Evolutionary conservation across 768 basidiomycete genomes (phyloP).

Genomic region (Russula brevipes): DNA sequence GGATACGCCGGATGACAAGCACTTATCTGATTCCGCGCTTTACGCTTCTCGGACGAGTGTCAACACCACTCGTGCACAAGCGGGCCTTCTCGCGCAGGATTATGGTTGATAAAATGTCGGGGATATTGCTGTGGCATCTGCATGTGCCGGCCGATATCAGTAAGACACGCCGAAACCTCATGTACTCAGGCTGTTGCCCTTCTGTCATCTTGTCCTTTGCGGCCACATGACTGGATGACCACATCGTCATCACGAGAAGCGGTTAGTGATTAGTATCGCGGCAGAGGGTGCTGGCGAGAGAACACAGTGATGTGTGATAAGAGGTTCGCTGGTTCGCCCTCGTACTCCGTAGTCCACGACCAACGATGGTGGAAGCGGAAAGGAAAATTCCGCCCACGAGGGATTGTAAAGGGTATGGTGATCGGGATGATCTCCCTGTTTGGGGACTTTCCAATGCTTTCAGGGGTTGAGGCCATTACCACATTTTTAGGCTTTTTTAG

Average conservation of each 20-base stretch:
- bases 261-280: neutral
- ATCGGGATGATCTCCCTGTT: no score
- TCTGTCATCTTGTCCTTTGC: slow-evolving; percentile 1
- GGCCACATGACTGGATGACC: slow-evolving; percentile 9
- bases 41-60: neutral
- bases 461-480: neutral
- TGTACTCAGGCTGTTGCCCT: neutral
- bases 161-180: slow-evolving; percentile 21
- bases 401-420: no score
- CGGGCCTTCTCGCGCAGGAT: slow-evolving; percentile 5
- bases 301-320: slow-evolving; percentile 2
- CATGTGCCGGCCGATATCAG: slow-evolving; percentile 13
- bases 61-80: neutral
- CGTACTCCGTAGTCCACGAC: neutral
- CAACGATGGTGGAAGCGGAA: neutral
- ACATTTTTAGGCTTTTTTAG: neutral
- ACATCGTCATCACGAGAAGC: slow-evolving; percentile 1
- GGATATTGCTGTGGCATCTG: neutral
- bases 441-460: neutral
- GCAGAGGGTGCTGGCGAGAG: neutral
- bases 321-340: neutral
- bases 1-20: slow-evolving; percentile 13
- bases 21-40: slow-evolving; percentile 19
- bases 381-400: neutral
- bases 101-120: slow-evolving; percentile 2